Percentiles rank a stretch among this genome's conserved stretches.
These are phyloP conservation scores for Globisporangium sylvaticum DNA, from an alignment of 352 stramenopile species.

Conservation along the genomic window DNA sequence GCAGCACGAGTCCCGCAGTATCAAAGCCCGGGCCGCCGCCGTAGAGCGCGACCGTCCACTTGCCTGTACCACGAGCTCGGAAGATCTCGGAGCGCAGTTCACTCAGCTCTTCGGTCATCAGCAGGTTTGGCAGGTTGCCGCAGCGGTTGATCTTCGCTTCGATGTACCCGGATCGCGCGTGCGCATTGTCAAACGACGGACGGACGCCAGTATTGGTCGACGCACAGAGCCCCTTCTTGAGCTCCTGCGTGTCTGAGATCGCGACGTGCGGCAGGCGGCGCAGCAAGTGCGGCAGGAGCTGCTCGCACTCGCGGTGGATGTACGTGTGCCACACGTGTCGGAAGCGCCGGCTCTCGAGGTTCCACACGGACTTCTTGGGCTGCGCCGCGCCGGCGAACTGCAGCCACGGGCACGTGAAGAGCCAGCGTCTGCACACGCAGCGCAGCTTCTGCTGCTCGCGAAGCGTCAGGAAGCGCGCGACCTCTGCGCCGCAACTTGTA, in stretches of 20 bases:
- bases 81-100: slow-evolving; percentile 54
- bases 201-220: slow-evolving; percentile 64
- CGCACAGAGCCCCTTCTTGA: slow-evolving; percentile 53
- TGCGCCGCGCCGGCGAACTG: slow-evolving; percentile 29
- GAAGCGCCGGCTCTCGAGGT: slow-evolving; percentile 46
- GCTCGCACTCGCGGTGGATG: slow-evolving; percentile 30
- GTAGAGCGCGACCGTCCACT: slow-evolving; percentile 39
- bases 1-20: slow-evolving; percentile 43
- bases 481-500: slow-evolving; percentile 20
- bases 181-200: slow-evolving; percentile 54
- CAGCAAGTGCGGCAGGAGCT: slow-evolving; percentile 38
- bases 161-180: slow-evolving; percentile 62
- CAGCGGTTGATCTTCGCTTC: slow-evolving; percentile 67
- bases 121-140: slow-evolving; percentile 56
- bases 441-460: slow-evolving; percentile 40
- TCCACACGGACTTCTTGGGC: slow-evolving; percentile 48
- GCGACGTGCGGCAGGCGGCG: slow-evolving; percentile 25
- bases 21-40: slow-evolving; percentile 63
- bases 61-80: neutral
- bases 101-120: slow-evolving; percentile 47
- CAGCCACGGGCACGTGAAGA: slow-evolving; percentile 51
- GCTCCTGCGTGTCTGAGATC: slow-evolving; percentile 38
- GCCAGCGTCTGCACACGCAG: slow-evolving; percentile 45
- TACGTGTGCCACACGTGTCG: slow-evolving; percentile 55
- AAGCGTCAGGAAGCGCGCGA: slow-evolving; percentile 41